Conservation (phyloP, 495 filamentous ascomycete genomes). For the Aspergillus egyptiacus region DNA sequence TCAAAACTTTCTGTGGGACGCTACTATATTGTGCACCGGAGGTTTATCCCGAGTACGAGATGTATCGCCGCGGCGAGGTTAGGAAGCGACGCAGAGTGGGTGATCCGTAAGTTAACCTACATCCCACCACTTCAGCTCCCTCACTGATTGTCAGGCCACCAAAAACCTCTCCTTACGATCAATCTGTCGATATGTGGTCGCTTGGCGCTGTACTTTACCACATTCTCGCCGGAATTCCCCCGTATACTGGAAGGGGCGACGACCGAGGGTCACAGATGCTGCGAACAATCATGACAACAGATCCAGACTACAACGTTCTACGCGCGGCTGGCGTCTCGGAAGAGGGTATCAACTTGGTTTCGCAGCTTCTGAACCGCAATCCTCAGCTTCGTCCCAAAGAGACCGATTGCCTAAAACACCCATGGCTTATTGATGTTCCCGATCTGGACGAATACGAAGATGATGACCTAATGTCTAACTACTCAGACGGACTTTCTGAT, state of each 20-base stretch:
- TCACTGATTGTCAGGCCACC: conserved; percentile 31
- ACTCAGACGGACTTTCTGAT: conserved; percentile 40
- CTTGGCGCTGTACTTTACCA: conserved; percentile 86
- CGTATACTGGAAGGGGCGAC: conserved; percentile 63
- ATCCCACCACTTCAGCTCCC: background rate
- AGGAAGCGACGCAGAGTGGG: conserved; percentile 49
- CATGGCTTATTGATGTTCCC: conserved; percentile 55
- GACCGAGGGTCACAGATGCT: conserved; percentile 59
- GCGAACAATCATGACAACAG: conserved; percentile 72
- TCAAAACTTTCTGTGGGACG: conserved; percentile 95
- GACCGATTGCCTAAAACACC: conserved; percentile 53
- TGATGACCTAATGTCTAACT: conserved; percentile 45
- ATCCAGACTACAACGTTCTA: conserved; percentile 57
- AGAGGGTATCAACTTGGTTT: conserved; percentile 64
- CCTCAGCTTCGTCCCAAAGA: conserved; percentile 65
- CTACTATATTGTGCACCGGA: conserved; percentile 94
- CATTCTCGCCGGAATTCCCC: conserved; percentile 65
- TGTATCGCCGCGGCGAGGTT: conserved; percentile 36
- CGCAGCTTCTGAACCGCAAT: conserved; percentile 65
- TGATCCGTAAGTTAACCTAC: conserved; percentile 33
- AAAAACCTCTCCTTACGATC: conserved; percentile 62
- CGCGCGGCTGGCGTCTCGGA: conserved; percentile 50
- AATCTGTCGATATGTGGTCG: conserved; percentile 93
- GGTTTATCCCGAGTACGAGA: conserved; percentile 80
- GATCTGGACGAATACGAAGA: conserved; percentile 42